Conservation (phyloP, 805 yeast genomes). For the Candida quercuum region DNA sequence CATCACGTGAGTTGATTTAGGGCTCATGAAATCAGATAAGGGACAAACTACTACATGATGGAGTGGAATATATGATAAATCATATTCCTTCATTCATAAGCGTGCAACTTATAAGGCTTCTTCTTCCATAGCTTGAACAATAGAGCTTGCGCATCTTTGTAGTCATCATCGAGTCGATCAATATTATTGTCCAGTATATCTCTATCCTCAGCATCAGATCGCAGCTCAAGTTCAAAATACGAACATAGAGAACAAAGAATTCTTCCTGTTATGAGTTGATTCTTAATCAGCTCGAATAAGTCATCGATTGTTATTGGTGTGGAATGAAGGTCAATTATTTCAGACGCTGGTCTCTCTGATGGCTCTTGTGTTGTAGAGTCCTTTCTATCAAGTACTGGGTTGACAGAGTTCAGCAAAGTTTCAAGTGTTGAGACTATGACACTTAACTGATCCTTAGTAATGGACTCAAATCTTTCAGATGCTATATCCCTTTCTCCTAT, state of each 20-base stretch:
- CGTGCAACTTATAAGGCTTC: constrained; percentile 26
- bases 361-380: background rate
- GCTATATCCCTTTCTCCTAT: constrained; percentile 3
- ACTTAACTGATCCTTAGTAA: background rate
- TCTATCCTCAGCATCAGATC: constrained; percentile 7
- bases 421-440: constrained; percentile 4
- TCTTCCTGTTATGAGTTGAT: constrained; percentile 28
- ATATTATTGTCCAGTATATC: constrained; percentile 10
- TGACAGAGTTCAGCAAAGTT: constrained; percentile 12
- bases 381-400: constrained; percentile 20
- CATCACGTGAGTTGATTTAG: background rate
- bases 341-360: background rate
- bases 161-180: background rate
- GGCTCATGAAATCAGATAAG: no score
- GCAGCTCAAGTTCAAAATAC: constrained; percentile 21
- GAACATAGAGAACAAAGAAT: constrained; percentile 31
- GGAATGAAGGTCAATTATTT: background rate
- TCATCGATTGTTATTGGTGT: constrained; percentile 12
- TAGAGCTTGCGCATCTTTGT: constrained; percentile 6
- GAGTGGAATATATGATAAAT: no score
- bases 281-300: constrained; percentile 20
- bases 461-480: background rate
- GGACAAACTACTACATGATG: no score
- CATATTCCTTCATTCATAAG: constrained; percentile 26
- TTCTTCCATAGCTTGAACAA: constrained; percentile 21